Percentiles rank a stretch among this genome's conserved stretches.
These are phyloP conservation scores for Alternaria solani DNA, from an alignment of 2,329 filamentous ascomycete genomes.

Conservation along the genomic window DNA sequence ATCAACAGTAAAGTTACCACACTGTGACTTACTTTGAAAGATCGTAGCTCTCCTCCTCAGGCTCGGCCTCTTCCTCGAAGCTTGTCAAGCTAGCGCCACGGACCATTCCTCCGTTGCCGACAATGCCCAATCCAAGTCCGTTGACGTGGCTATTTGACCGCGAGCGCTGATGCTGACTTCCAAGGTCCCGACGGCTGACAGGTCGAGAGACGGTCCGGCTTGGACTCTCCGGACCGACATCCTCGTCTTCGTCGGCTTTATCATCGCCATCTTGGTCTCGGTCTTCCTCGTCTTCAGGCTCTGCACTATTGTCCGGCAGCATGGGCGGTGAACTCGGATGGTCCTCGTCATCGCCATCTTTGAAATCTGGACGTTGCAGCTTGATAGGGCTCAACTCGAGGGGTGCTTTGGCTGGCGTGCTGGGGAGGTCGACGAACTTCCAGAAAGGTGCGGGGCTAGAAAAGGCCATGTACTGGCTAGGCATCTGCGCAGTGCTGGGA, in stretches of 20 bases:
- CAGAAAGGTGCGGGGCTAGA: constrained; percentile 87
- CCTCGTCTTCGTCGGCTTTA: constrained; percentile 46
- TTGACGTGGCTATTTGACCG: constrained; percentile 45
- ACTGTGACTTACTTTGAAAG: constrained; percentile 56
- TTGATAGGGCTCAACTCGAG: constrained; percentile 49
- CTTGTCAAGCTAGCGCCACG: constrained; percentile 45
- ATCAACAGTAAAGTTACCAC: rapidly evolving
- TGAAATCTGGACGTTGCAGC: constrained; percentile 41
- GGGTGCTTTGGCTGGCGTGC: constrained; percentile 67
- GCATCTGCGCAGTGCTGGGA: constrained; percentile 80
- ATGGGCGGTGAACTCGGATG: constrained; percentile 49
- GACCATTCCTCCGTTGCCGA: constrained; percentile 44
- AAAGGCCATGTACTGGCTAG: constrained; percentile 85
- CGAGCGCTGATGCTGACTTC: constrained; percentile 36
- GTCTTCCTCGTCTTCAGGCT: constrained; percentile 43
- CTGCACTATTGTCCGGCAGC: constrained; percentile 34
- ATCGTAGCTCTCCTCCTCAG: constrained; percentile 58
- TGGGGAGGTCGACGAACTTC: constrained; percentile 81
- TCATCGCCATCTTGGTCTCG: constrained; percentile 43
- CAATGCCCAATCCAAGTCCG: constrained; percentile 29
- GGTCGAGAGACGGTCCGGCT: constrained; percentile 48
- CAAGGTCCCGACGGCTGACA: constrained; percentile 43
- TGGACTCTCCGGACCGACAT: constrained; percentile 44
- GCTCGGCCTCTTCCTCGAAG: constrained; percentile 53
- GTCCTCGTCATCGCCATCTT: constrained; percentile 41